Evolutionary conservation across 202 grass and related monocot genomes (phyloP).

Genomic region (Dendrocalamus latiflorus): DNA sequence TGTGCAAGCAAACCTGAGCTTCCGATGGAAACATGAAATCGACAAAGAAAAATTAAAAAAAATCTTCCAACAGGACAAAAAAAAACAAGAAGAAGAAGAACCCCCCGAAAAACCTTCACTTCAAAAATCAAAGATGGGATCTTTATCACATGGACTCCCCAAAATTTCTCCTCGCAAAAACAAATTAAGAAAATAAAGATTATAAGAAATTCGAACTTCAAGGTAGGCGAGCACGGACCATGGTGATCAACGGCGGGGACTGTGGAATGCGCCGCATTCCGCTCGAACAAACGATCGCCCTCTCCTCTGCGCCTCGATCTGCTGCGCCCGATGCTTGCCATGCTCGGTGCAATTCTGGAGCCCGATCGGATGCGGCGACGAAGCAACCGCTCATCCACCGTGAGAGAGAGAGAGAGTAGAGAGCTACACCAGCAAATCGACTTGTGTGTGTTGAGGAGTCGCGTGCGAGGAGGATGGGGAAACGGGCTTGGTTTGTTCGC

Average conservation of each 20-base stretch:
- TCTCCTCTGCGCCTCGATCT: slow-evolving; percentile 47
- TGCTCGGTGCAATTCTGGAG: background rate
- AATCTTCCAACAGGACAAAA: background rate
- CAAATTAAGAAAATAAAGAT: background rate
- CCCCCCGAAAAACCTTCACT: slow-evolving; percentile 22
- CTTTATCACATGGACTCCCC: slow-evolving; percentile 6
- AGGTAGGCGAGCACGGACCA: slow-evolving; percentile 9
- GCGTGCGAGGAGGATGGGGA: slow-evolving; percentile 3
- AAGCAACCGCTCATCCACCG: slow-evolving; percentile 32
- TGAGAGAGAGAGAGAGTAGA: background rate
- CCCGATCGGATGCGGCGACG: background rate
- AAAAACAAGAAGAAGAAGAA: background rate
- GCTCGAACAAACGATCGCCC: slow-evolving; percentile 10
- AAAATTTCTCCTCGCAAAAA: background rate
- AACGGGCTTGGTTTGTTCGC: no score
- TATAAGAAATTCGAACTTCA: background rate
- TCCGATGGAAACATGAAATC: slow-evolving; percentile 1
- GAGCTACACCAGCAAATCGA: slow-evolving; percentile 14
- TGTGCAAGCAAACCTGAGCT: slow-evolving; percentile 28
- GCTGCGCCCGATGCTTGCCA: slow-evolving; percentile 38
- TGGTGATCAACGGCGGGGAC: slow-evolving; percentile 10
- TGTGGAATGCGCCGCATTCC: background rate
- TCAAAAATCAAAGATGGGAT: slow-evolving; percentile 13
- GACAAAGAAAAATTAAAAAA: background rate
- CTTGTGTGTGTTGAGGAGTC: background rate